Base-by-base conservation (phyloP, 306 rosid genomes). In the Dryas alaskensis region DNA sequence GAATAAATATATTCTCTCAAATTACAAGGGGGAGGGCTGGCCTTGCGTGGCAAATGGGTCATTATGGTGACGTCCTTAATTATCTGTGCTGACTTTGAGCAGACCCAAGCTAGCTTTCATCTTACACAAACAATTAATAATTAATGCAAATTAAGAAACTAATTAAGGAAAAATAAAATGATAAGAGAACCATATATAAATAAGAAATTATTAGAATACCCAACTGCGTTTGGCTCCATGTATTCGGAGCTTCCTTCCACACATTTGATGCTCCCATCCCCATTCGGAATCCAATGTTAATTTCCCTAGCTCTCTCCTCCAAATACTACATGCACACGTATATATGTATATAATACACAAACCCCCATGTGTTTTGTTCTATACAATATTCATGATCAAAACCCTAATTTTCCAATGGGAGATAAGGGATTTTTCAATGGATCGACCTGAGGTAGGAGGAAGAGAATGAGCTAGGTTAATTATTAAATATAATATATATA, bases 211-310 rank as follows among this genome's bases (percentile, higher is more conserved):
- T 65, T 49, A 74, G 65, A 69, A 75, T 61, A 73, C 53, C 72
- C 72, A 78, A 81, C 86, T 65, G 80, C 81, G 88, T 81, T 84
- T 84, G 98, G 90, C 92, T 79, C 55, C 64, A 87, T 80, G 82
- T 83, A 62, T 63, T 79, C 45, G 90, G 90, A 85, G 73, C 65
- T 79, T 82, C 80, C 69, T 78, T 81, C 83, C 74, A 43, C 73
- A 77, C 48, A 65, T 69, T 60, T 82, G 69, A 78, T 85, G 81
- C 88, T 80, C 58, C 87, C 78, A 65, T 84, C 89, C 78, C 72
- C 77, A 76, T 74, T 78, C 47, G 87, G 87, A 67, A 85, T 82
- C 90, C 89, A 64, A 85, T 85, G 90, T 77, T 58, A 44, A 50
- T 42, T 22, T 45, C 40, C 19, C 70, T 17, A 46, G 5, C 66